These are phyloP conservation scores for Penicillium arizonense DNA, from an alignment of 495 filamentous ascomycete genomes.

Conservation along the genomic window DNA sequence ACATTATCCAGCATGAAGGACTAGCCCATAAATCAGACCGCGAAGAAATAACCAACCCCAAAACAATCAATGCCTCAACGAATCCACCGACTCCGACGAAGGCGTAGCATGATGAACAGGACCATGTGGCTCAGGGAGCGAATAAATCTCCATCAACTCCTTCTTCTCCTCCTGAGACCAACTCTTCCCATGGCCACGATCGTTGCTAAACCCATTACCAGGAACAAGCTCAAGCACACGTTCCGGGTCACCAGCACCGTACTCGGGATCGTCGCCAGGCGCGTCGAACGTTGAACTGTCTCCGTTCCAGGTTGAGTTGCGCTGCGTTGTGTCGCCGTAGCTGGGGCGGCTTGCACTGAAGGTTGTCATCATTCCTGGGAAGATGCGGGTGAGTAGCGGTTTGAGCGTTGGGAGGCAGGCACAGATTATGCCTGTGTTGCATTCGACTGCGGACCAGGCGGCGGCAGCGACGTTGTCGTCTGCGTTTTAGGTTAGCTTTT, in stretches of 20 bases:
- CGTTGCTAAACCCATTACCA: slow-evolving; percentile 10
- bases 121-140: slow-evolving; percentile 6
- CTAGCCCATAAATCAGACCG: too few relatives aligned
- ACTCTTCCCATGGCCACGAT: background rate
- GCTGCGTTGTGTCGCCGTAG: slow-evolving; percentile 16
- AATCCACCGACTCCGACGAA: background rate
- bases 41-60: too few relatives aligned
- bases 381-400: slow-evolving; percentile 59
- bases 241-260: slow-evolving; percentile 27
- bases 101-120: background rate
- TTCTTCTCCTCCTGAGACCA: slow-evolving; percentile 9
- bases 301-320: slow-evolving; percentile 31
- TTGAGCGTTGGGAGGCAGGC: slow-evolving; percentile 87
- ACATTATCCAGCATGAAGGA: background rate
- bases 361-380: slow-evolving; percentile 33
- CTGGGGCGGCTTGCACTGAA: slow-evolving; percentile 19
- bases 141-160: background rate
- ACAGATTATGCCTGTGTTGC: slow-evolving; percentile 83
- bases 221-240: slow-evolving; percentile 23
- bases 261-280: slow-evolving; percentile 33
- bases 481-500: slow-evolving; percentile 11
- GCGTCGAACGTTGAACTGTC: slow-evolving; percentile 32
- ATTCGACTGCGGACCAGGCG: slow-evolving; percentile 86
- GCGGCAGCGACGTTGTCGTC: slow-evolving; percentile 57
- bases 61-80: too few relatives aligned